Evolutionary conservation across 2,329 filamentous ascomycete species (phyloP).

Genomic region (Dendryphion nanum): DNA sequence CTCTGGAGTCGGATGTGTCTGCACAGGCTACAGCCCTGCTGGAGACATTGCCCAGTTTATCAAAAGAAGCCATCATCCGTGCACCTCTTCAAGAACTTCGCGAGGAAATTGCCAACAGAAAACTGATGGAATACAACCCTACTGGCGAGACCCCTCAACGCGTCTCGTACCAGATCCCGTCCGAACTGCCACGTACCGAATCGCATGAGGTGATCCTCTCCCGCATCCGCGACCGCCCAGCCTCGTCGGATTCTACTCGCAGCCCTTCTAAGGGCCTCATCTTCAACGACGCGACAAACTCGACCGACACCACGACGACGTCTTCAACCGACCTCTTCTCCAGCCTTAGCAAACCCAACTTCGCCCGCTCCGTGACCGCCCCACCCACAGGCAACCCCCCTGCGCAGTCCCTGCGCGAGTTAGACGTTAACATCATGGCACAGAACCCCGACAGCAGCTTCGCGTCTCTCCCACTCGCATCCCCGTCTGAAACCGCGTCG

Average conservation of each 20-base stretch:
- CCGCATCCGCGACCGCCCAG: slow-evolving; percentile 39
- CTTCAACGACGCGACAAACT: slow-evolving; percentile 51
- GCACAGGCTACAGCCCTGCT: slow-evolving; percentile 59
- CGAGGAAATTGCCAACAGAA: slow-evolving; percentile 61
- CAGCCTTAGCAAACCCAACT: slow-evolving; percentile 18
- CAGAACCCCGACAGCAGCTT: slow-evolving; percentile 18
- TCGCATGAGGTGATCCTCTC: slow-evolving; percentile 58
- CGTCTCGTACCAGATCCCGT: slow-evolving; percentile 76
- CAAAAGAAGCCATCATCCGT: slow-evolving; percentile 55
- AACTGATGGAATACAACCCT: slow-evolving; percentile 74
- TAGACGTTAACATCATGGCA: slow-evolving; percentile 48
- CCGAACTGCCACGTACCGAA: slow-evolving; percentile 73
- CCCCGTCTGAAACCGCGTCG: slow-evolving; percentile 19
- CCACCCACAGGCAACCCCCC: slow-evolving; percentile 11
- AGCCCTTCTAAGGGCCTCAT: slow-evolving; percentile 53
- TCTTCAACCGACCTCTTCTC: slow-evolving; percentile 25
- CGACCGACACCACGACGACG: too few species aligned
- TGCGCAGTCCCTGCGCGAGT: slow-evolving; percentile 41
- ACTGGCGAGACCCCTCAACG: slow-evolving; percentile 88
- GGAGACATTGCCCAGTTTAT: slow-evolving; percentile 61
- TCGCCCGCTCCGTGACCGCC: slow-evolving; percentile 20
- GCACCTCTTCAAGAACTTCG: slow-evolving; percentile 71
- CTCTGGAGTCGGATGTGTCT: slow-evolving; percentile 67
- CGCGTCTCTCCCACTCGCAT: slow-evolving; percentile 25
- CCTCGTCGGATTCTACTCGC: slow-evolving; percentile 26